Conservation (phyloP, 2,329 filamentous ascomycete genomes). For the Xylaria multiplex region DNA sequence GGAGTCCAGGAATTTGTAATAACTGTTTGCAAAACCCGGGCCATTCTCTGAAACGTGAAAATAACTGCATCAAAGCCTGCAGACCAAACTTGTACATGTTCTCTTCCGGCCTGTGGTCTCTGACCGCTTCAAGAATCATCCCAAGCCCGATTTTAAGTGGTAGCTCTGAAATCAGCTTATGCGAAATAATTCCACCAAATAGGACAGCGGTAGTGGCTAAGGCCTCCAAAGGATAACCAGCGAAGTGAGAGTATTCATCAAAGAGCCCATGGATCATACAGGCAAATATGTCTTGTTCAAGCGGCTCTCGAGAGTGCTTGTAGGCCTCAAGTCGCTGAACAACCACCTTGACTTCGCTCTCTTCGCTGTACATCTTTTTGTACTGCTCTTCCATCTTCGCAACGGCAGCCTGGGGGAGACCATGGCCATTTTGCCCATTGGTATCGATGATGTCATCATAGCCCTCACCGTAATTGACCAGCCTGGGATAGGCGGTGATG, state of each 20-base stretch:
- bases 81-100: slow-evolving; percentile 99
- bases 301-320: slow-evolving; percentile 84
- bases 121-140: slow-evolving; percentile 97
- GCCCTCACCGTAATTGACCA: slow-evolving; percentile 96
- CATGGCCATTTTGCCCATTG: slow-evolving; percentile 84
- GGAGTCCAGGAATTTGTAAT: slow-evolving; percentile 81
- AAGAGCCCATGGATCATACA: slow-evolving; percentile 99
- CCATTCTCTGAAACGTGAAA: slow-evolving; percentile 87
- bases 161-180: slow-evolving; percentile 87
- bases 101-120: slow-evolving; percentile 82
- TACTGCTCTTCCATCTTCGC: slow-evolving; percentile 97
- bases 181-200: slow-evolving; percentile 96
- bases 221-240: slow-evolving; percentile 95
- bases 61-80: slow-evolving; percentile 90
- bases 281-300: slow-evolving; percentile 93
- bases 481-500: slow-evolving; percentile 88
- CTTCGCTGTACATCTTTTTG: slow-evolving; percentile 96
- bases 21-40: slow-evolving; percentile 92
- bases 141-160: slow-evolving; percentile 93
- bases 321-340: slow-evolving; percentile 86
- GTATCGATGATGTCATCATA: slow-evolving; percentile 90
- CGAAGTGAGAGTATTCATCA: slow-evolving; percentile 95
- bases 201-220: slow-evolving; percentile 94
- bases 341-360: slow-evolving; percentile 85
- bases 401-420: slow-evolving; percentile 80